phyloP scores from a whole-genome alignment of 192 early-diverging fungal genomes.

The Dispira parvispora region DNA sequence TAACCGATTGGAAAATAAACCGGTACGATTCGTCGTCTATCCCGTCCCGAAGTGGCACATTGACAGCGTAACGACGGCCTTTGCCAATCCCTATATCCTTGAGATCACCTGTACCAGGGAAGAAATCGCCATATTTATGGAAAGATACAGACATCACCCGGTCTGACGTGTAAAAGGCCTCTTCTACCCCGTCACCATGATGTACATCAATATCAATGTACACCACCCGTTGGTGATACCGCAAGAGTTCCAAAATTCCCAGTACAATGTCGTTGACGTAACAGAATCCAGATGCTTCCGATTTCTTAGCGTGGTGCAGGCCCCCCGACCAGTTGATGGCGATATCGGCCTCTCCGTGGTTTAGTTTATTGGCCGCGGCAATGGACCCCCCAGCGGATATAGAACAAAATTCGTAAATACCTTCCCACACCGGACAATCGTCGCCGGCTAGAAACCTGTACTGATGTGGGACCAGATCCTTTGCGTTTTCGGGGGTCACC shows the following conservation, averaged over 20 bases:
- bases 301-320: constrained; percentile 94
- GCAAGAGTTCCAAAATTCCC: constrained; percentile 75
- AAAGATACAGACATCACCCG: constrained; percentile 98
- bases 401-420: constrained; percentile 84
- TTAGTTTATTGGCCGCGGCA: constrained; percentile 75
- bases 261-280: constrained; percentile 98
- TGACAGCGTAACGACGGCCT: constrained; percentile 88
- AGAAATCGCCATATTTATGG: constrained; percentile 97
- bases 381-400: constrained; percentile 86
- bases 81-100: constrained; percentile 80
- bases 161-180: constrained; percentile 98
- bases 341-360: constrained; percentile 65
- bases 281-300: constrained; percentile 92
- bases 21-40: constrained; percentile 84
- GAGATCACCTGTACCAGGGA: constrained; percentile 94
- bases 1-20: constrained; percentile 75
- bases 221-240: constrained; percentile 75
- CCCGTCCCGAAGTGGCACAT: constrained; percentile 89
- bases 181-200: constrained; percentile 97
- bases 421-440: constrained; percentile 95
- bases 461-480: constrained; percentile 37
- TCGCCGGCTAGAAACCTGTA: constrained; percentile 63
- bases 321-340: constrained; percentile 95
- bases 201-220: constrained; percentile 99
- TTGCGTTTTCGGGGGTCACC: constrained; percentile 57